Evolutionary conservation across 345 rosid species (phyloP).

Genomic region (Aquilaria yunnanensis): DNA sequence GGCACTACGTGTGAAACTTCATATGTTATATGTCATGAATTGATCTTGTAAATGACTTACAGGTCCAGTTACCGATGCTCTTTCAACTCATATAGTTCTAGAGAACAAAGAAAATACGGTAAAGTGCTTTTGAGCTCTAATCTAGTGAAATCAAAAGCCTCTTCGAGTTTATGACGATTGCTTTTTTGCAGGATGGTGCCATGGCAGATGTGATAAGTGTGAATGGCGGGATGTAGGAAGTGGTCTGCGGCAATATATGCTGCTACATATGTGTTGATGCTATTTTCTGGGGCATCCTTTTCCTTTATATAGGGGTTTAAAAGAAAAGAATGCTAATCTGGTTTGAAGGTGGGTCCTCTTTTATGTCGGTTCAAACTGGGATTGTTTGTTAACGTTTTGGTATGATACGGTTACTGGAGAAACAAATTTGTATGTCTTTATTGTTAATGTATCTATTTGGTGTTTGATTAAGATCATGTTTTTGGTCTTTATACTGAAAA

Average conservation of each 20-base stretch:
- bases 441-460: too few species aligned
- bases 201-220: conserved; percentile 20
- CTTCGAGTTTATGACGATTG: not conserved
- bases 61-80: conserved; percentile 41
- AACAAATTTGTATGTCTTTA: conserved; percentile 7
- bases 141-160: not conserved
- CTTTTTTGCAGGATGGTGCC: conserved; percentile 27
- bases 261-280: conserved; percentile 12
- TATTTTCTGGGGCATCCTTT: conserved; percentile 20
- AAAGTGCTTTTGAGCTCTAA: conserved; percentile 5
- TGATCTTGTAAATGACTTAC: conserved; percentile 8
- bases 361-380: conserved; percentile 12
- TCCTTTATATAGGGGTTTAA: conserved; percentile 28
- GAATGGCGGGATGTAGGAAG: conserved; percentile 15
- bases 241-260: conserved; percentile 9
- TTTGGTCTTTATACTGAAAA: too few species aligned
- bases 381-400: not conserved
- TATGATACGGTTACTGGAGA: conserved; percentile 1
- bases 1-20: conserved; percentile 3
- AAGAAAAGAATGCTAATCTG: conserved; percentile 4
- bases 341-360: conserved; percentile 14
- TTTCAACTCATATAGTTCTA: conserved; percentile 20
- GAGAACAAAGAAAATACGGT: conserved; percentile 91
- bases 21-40: not conserved
- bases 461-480: too few species aligned